A percentile compares a stretch with the other conserved stretches of the same genome.
phyloP scores from a whole-genome alignment of 2,329 filamentous ascomycete genomes.

The Aspergillus neoniger region DNA sequence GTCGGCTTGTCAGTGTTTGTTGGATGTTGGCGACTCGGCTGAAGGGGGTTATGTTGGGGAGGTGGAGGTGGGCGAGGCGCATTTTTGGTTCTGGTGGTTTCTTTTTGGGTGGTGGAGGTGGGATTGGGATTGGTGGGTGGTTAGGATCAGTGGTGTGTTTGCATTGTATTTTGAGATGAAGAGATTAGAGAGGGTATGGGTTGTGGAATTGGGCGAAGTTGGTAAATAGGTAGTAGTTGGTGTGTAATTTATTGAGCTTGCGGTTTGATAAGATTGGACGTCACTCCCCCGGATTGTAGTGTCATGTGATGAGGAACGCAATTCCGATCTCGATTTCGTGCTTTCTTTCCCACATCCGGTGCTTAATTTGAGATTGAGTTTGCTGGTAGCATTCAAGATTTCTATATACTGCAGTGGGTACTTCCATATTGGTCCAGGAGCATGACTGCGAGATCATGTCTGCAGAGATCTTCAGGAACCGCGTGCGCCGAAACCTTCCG shows the following conservation, averaged over 20 bases:
- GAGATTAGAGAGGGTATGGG: background rate
- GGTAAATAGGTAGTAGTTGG: background rate
- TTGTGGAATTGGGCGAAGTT: background rate
- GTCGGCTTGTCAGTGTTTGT: constrained; percentile 55
- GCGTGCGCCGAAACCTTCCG: background rate
- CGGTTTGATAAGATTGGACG: constrained; percentile 6
- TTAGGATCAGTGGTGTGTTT: background rate
- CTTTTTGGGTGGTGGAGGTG: too few species aligned
- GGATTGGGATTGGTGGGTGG: background rate
- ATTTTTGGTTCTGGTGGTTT: constrained; percentile 32
- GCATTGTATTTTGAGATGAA: background rate
- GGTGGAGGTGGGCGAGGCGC: constrained; percentile 62
- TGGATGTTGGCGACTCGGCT: constrained; percentile 58
- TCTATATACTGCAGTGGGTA: background rate
- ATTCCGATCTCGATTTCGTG: background rate
- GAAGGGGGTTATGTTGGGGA: constrained; percentile 59
- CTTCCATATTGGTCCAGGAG: background rate
- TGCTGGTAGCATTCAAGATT: background rate
- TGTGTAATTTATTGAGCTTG: background rate
- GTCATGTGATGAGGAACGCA: constrained; percentile 15
- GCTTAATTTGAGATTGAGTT: background rate
- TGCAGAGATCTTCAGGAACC: background rate
- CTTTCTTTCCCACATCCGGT: background rate
- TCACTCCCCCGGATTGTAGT: constrained; percentile 12
- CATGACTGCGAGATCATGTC: background rate